Evolutionary conservation across 768 basidiomycete species (phyloP).

Genomic region (Royoungia palumana): DNA sequence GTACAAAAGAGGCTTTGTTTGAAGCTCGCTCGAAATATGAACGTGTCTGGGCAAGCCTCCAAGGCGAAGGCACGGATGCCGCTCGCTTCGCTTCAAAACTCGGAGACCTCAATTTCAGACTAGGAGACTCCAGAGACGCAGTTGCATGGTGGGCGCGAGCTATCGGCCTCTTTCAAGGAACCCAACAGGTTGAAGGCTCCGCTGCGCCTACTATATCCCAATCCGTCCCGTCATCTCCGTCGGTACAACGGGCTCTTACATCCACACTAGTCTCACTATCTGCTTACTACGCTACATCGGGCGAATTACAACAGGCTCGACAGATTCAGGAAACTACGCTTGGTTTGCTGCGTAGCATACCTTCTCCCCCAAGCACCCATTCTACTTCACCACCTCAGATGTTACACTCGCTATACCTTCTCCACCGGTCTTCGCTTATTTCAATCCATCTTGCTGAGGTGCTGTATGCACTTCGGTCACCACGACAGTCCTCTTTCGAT

Average conservation of each 20-base stretch:
- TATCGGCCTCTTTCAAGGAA: constrained; percentile 44
- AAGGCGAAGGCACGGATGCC: constrained; percentile 39
- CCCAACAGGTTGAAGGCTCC: constrained; percentile 18
- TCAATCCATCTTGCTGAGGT: constrained; percentile 76
- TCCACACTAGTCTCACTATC: constrained; percentile 69
- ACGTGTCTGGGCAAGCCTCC: constrained; percentile 50
- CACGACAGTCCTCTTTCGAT: constrained; percentile 47
- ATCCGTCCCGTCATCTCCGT: constrained; percentile 51
- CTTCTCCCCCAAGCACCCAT: constrained; percentile 41
- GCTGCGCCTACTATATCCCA: constrained; percentile 33
- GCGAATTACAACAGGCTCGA: constrained; percentile 53
- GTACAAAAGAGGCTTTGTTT: constrained; percentile 44
- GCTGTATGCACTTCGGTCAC: constrained; percentile 45
- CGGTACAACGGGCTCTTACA: constrained; percentile 58
- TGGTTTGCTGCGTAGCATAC: constrained; percentile 51
- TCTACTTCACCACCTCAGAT: constrained; percentile 52
- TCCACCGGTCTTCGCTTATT: constrained; percentile 72
- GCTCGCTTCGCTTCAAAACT: constrained; percentile 62
- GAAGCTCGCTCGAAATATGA: constrained; percentile 58
- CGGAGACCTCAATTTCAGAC: constrained; percentile 58
- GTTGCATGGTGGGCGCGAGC: constrained; percentile 67
- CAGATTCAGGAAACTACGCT: constrained; percentile 55
- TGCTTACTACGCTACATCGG: constrained; percentile 60
- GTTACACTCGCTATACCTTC: constrained; percentile 61
- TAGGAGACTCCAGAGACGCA: constrained; percentile 53